These are phyloP conservation scores for Cladosporium sp. DNA, from an alignment of 2,329 filamentous ascomycete species.

Conservation along the genomic window DNA sequence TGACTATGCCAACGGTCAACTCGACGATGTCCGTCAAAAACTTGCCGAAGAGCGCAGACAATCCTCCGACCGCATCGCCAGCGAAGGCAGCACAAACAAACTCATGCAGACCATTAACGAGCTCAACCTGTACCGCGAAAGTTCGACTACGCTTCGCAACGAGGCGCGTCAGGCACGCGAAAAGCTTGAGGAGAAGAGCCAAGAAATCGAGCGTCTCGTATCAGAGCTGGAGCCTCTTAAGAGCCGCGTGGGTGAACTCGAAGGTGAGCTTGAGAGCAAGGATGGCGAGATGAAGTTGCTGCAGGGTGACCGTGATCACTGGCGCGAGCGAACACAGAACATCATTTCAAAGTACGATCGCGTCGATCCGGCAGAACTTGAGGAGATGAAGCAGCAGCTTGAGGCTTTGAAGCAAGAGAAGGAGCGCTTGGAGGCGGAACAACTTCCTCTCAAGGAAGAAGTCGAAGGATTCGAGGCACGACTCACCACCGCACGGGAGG, in stretches of 20 bases:
- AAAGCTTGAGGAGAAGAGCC: slow-evolving; percentile 71
- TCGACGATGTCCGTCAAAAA: slow-evolving; percentile 86
- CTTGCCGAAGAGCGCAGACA: slow-evolving; percentile 84
- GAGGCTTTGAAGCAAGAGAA: slow-evolving; percentile 55
- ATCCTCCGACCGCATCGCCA: slow-evolving; percentile 71
- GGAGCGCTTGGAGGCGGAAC: slow-evolving; percentile 53
- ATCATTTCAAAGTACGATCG: slow-evolving; percentile 96
- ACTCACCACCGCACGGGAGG: slow-evolving; percentile 32
- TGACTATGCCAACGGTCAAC: slow-evolving; percentile 79
- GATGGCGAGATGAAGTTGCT: slow-evolving; percentile 87
- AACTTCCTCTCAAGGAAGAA: slow-evolving; percentile 52
- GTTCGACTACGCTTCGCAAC: slow-evolving; percentile 84
- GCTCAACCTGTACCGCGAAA: slow-evolving; percentile 93
- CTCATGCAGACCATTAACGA: slow-evolving; percentile 94
- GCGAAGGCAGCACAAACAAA: slow-evolving; percentile 78
- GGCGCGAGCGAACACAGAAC: slow-evolving; percentile 93
- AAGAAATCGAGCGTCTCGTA: slow-evolving; percentile 72
- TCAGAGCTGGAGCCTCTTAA: slow-evolving; percentile 79
- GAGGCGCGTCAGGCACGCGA: slow-evolving; percentile 79
- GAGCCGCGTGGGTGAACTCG: slow-evolving; percentile 75
- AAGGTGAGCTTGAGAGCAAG: slow-evolving; percentile 76
- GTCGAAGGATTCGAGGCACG: slow-evolving; percentile 50
- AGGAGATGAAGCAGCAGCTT: slow-evolving; percentile 80
- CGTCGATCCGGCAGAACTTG: slow-evolving; percentile 89
- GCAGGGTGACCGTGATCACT: slow-evolving; percentile 87